These are phyloP conservation scores for Tolypocladium paradoxum DNA, from an alignment of 2,329 filamentous ascomycete species.

Conservation along the genomic window DNA sequence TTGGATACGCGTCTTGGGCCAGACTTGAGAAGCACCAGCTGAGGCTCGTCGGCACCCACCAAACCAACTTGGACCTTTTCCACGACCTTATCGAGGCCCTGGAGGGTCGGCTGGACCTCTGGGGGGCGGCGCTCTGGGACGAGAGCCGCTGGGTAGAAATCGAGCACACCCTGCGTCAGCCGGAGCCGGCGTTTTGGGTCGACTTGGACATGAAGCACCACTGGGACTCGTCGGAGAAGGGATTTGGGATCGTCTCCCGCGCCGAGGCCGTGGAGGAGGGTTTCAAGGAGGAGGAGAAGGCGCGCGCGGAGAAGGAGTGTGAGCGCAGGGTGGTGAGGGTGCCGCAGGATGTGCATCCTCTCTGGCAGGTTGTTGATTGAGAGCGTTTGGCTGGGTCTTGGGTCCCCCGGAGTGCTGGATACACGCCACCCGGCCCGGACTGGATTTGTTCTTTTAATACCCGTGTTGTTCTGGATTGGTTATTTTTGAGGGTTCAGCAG, in stretches of 20 bases:
- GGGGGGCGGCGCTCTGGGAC: slow-evolving; percentile 7
- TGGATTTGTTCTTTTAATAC: no score
- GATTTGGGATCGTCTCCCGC: neutral
- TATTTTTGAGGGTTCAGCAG: no score
- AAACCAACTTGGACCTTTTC: neutral
- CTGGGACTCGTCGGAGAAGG: neutral
- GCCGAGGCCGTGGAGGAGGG: no score
- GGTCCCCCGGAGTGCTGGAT: no score
- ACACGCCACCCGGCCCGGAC: no score
- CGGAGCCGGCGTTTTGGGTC: neutral
- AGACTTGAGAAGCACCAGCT: slow-evolving; percentile 2
- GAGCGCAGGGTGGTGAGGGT: no score
- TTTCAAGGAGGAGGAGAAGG: no score
- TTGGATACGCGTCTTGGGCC: slow-evolving; percentile 2
- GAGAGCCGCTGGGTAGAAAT: slow-evolving; percentile 4
- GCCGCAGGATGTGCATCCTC: no score
- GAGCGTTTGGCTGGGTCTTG: no score
- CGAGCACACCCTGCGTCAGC: neutral
- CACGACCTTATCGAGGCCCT: neutral
- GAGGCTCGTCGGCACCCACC: neutral
- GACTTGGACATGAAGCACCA: neutral
- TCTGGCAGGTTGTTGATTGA: no score
- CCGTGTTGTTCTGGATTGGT: no score
- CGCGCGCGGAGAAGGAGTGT: no score
- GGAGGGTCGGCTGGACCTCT: slow-evolving; percentile 6